phyloP scores from a whole-genome alignment of 2,329 filamentous ascomycete species.

The Aspergillus jensenii region DNA sequence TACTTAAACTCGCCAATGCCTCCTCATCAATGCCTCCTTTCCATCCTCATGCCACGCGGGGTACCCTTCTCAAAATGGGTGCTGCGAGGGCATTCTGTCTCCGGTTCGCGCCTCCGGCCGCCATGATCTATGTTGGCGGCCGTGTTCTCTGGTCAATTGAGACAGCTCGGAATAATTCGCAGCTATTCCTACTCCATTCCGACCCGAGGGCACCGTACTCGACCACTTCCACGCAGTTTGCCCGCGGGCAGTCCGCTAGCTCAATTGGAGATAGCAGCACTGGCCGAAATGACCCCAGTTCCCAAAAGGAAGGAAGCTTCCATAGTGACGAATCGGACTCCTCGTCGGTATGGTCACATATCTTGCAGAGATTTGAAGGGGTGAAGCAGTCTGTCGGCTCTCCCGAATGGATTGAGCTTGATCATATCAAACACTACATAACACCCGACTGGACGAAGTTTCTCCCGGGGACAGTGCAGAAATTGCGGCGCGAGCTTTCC shows the following conservation, averaged over 20 bases:
- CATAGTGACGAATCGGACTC: conserved; percentile 24
- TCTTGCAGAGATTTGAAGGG: conserved; percentile 50
- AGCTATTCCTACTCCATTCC: conserved; percentile 16
- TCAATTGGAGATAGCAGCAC: conserved; percentile 8
- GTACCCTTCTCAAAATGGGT: conserved; percentile 33
- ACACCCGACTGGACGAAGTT: conserved; percentile 79
- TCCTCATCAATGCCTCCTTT: conserved; percentile 24
- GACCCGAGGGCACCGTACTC: conserved; percentile 27
- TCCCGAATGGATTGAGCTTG: conserved; percentile 46
- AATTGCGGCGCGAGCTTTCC: conserved; percentile 83
- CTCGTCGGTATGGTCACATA: conserved; percentile 45
- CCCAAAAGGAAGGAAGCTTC: neutral
- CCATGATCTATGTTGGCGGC: conserved; percentile 29
- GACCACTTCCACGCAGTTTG: conserved; percentile 16
- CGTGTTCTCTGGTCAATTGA: conserved; percentile 26
- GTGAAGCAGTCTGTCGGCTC: conserved; percentile 42
- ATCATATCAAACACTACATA: conserved; percentile 66
- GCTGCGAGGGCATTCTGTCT: conserved; percentile 32
- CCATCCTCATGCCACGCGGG: conserved; percentile 18
- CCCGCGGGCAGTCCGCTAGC: conserved; percentile 14
- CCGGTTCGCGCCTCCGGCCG: conserved; percentile 36
- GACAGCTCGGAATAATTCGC: conserved; percentile 24
- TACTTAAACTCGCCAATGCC: conserved; percentile 7
- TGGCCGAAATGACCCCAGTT: conserved; percentile 2
- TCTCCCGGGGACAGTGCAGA: conserved; percentile 73